phyloP scores from a whole-genome alignment of 345 rosid species.

The Cardamine chenopodiifolia region DNA sequence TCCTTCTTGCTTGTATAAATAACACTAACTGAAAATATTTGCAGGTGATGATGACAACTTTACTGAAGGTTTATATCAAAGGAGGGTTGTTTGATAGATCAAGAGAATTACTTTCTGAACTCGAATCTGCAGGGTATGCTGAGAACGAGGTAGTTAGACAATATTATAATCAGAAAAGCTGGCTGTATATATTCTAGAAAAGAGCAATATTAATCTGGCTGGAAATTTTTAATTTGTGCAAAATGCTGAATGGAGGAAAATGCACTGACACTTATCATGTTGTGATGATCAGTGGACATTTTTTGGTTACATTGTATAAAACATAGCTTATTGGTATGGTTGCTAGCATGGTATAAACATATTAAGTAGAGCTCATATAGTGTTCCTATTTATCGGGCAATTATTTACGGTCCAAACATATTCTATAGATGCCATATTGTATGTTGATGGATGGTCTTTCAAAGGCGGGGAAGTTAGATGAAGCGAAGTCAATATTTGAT shows the following conservation, averaged over 20 bases:
- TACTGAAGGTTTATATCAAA: constrained; percentile 82
- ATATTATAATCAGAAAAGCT: constrained; percentile 10
- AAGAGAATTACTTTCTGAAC: constrained; percentile 62
- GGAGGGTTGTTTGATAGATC: constrained; percentile 90
- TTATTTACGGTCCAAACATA: neutral
- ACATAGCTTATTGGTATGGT: constrained; percentile 3
- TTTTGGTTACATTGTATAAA: constrained; percentile 3
- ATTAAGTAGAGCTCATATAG: neutral
- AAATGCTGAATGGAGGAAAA: neutral
- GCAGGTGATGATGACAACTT: constrained; percentile 88
- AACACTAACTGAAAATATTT: constrained; percentile 33
- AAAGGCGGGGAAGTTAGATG: constrained; percentile 69
- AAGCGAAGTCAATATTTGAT: constrained; percentile 66
- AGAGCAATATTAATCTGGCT: neutral
- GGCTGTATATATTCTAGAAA: neutral
- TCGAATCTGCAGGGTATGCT: constrained; percentile 72
- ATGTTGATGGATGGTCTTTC: constrained; percentile 88
- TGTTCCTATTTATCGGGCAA: neutral
- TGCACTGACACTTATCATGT: neutral
- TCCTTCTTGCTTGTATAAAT: constrained; percentile 8
- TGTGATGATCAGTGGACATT: constrained; percentile 3
- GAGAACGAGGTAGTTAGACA: constrained; percentile 65
- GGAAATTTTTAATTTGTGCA: neutral
- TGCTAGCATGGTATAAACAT: neutral
- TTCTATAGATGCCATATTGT: constrained; percentile 84